A percentile compares a stretch with the other conserved stretches of the same genome.
phyloP scores from a whole-genome alignment of 2,329 filamentous ascomycete species.

The Colletotrichum endophyticum region DNA sequence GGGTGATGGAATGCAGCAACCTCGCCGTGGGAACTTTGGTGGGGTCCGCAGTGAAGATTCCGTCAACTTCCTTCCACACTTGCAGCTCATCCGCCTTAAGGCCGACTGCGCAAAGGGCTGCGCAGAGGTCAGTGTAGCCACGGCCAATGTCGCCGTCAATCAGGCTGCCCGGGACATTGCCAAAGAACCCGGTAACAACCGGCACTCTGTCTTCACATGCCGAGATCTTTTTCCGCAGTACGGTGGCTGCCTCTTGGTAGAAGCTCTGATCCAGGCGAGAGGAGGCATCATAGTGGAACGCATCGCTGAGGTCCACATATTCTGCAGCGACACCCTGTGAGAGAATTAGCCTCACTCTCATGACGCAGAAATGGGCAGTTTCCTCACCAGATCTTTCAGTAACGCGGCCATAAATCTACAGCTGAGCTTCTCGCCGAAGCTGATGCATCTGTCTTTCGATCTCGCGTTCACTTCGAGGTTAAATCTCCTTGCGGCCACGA shows the following conservation, averaged over 20 bases:
- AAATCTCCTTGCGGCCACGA: conserved; percentile 67
- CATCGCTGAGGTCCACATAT: conserved; percentile 87
- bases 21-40: conserved; percentile 93
- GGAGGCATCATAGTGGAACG: conserved; percentile 70
- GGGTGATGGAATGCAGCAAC: conserved; percentile 87
- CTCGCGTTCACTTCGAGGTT: conserved; percentile 78
- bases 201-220: conserved; percentile 73
- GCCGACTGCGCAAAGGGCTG: conserved; percentile 88
- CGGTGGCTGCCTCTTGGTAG: conserved; percentile 68
- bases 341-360: conserved; percentile 28
- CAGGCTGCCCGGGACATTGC: conserved; percentile 87
- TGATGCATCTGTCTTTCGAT: conserved; percentile 87
- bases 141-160: conserved; percentile 88
- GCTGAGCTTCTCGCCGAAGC: conserved; percentile 94
- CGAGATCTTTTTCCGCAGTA: conserved; percentile 67
- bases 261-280: conserved; percentile 70
- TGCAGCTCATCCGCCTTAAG: conserved; percentile 88
- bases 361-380: neutral
- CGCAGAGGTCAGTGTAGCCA: conserved; percentile 96
- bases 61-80: conserved; percentile 99
- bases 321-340: conserved; percentile 77
- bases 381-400: conserved; percentile 70
- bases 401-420: conserved; percentile 90
- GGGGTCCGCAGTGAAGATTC: conserved; percentile 85
- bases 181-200: conserved; percentile 93